These are phyloP conservation scores for Paramecium bursaria DNA, from an alignment of 73 alveolate genomes.

Conservation along the genomic window DNA sequence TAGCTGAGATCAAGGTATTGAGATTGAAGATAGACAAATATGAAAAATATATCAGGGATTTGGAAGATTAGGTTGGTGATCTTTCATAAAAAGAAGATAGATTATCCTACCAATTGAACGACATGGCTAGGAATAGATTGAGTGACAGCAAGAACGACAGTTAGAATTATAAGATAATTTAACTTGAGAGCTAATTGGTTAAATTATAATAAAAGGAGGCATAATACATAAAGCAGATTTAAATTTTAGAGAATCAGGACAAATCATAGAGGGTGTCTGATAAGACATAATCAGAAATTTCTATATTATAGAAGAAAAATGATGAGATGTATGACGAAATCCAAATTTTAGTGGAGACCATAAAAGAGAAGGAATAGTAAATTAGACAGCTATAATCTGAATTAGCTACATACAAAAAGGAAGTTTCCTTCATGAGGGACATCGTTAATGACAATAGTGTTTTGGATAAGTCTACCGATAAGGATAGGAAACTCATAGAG, in stretches of 20 bases:
- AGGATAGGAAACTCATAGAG: slow-evolving; percentile 28
- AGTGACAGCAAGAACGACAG: slow-evolving; percentile 24
- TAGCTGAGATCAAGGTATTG: too few relatives aligned
- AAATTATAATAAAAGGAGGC: slow-evolving; percentile 2
- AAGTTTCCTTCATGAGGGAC: slow-evolving; percentile 30
- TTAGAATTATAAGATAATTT: not conserved
- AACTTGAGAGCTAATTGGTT: slow-evolving; percentile 4
- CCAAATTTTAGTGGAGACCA: slow-evolving; percentile 31
- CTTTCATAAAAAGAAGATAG: slow-evolving; percentile 33
- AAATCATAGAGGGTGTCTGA: not conserved
- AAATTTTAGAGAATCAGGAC: slow-evolving; percentile 3
- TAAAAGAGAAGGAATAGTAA: not conserved
- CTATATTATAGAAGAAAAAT: not conserved
- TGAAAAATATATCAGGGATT: slow-evolving; percentile 29
- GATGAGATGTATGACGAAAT: slow-evolving; percentile 45
- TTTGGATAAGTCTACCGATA: not conserved
- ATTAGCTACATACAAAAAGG: not conserved
- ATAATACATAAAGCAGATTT: not conserved
- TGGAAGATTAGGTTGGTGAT: slow-evolving; percentile 8
- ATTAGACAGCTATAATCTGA: not conserved
- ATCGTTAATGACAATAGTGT: slow-evolving; percentile 4
- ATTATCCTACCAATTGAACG: slow-evolving; percentile 19
- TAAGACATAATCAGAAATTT: too few relatives aligned
- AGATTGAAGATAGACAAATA: not conserved
- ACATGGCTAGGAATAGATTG: slow-evolving; percentile 14